These are phyloP conservation scores for Suhomyces panamericanus DNA, from an alignment of 1,139 yeast genomes.

Conservation along the genomic window DNA sequence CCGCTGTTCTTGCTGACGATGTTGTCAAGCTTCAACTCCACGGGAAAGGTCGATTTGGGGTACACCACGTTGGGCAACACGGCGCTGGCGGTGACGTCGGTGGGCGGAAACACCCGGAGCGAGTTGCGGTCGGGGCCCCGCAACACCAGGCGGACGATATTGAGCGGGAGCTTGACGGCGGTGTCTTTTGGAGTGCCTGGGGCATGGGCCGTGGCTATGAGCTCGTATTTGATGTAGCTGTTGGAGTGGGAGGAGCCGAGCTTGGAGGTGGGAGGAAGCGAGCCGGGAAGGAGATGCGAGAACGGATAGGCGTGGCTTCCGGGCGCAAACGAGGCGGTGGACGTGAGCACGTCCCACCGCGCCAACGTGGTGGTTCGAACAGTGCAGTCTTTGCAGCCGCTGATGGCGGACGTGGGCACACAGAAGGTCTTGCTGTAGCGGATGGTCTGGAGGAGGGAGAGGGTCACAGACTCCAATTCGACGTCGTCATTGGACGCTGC, in stretches of 20 bases:
- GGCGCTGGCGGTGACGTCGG: conserved; percentile 83
- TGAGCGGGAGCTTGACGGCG: conserved; percentile 62
- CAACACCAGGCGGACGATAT: conserved; percentile 72
- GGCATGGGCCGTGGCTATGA: conserved; percentile 56
- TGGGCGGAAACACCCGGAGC: conserved; percentile 91
- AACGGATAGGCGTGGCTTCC: conserved; percentile 91
- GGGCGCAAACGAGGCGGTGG: conserved; percentile 52
- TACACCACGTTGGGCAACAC: conserved; percentile 84
- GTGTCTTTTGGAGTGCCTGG: conserved; percentile 29
- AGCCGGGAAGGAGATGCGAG: conserved; percentile 87
- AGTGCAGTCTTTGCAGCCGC: conserved; percentile 59
- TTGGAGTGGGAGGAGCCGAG: conserved; percentile 56
- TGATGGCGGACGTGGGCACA: conserved; percentile 51
- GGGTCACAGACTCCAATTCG: conserved; percentile 55
- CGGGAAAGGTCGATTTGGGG: conserved; percentile 82
- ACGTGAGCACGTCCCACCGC: conserved; percentile 80
- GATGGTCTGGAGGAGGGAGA: conserved; percentile 70
- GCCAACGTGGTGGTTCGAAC: conserved; percentile 62
- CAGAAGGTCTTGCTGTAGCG: conserved; percentile 64
- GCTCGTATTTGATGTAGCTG: conserved; percentile 66
- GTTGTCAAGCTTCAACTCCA: conserved; percentile 82
- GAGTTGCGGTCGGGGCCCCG: conserved; percentile 87
- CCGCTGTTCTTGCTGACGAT: conserved; percentile 52
- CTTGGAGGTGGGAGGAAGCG: conserved; percentile 78
- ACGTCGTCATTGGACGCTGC: conserved; percentile 21